Evolutionary conservation across 306 rosid genomes (phyloP).

Genomic region (Medicago lupulina): DNA sequence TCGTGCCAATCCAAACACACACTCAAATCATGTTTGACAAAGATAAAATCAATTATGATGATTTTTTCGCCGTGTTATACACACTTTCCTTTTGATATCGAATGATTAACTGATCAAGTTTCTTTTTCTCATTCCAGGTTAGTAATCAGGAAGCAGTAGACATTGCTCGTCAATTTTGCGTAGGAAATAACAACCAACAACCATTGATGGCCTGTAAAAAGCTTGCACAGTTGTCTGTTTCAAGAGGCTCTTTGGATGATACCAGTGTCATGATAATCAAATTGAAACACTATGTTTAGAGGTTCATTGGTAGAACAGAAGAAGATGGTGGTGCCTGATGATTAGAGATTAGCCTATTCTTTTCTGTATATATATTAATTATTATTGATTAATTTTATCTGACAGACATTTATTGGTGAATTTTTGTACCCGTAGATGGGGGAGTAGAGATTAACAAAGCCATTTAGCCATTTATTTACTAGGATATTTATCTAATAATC

Average conservation of each 20-base stretch:
- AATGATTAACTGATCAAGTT: constrained; percentile 26
- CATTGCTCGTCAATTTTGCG: constrained; percentile 61
- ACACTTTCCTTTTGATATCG: not conserved
- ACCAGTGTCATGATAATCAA: constrained; percentile 82
- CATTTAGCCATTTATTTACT: constrained; percentile 6
- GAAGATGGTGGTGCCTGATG: constrained; percentile 35
- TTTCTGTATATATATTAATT: constrained; percentile 47
- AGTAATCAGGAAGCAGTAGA: constrained; percentile 93
- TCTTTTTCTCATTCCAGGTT: constrained; percentile 61
- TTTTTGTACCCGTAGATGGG: constrained; percentile 37
- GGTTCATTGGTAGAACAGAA: constrained; percentile 11
- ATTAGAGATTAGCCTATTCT: constrained; percentile 50
- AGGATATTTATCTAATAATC: constrained; percentile 39
- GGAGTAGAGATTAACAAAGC: constrained; percentile 32
- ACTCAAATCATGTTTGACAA: not conserved
- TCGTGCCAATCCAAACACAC: not conserved
- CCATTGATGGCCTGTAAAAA: constrained; percentile 78
- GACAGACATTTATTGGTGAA: constrained; percentile 35
- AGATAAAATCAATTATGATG: not conserved
- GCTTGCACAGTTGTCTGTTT: constrained; percentile 73
- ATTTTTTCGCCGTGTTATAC: not conserved
- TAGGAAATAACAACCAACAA: constrained; percentile 52
- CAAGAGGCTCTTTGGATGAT: constrained; percentile 87
- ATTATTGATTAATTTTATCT: constrained; percentile 19
- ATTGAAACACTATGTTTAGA: constrained; percentile 55